A percentile compares a stretch with the other conserved stretches of the same genome.
These are phyloP conservation scores for Diaporthe caulivora DNA, from an alignment of 2,329 filamentous ascomycete species.

Conservation along the genomic window DNA sequence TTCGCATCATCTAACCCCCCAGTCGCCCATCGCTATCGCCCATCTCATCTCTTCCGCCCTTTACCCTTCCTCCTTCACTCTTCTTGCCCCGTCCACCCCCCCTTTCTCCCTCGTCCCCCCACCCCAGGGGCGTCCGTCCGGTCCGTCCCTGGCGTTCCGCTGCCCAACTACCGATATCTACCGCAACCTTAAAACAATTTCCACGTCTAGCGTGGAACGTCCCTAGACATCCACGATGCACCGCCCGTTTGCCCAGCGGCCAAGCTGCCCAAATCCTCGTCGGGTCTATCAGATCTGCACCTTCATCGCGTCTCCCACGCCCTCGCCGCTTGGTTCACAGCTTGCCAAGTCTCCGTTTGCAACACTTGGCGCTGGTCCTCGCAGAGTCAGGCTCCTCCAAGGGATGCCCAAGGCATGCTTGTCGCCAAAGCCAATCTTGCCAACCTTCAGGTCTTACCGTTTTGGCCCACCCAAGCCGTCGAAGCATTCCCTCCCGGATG, in stretches of 20 bases:
- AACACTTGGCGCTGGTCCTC: constrained; percentile 40
- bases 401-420: constrained; percentile 24
- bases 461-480: constrained; percentile 32
- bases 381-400: constrained; percentile 34
- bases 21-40: background rate
- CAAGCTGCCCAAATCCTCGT: constrained; percentile 34
- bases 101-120: constrained; percentile 16
- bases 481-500: constrained; percentile 12
- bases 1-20: constrained; percentile 3
- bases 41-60: constrained; percentile 17
- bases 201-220: constrained; percentile 24
- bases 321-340: constrained; percentile 24
- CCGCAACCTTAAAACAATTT: constrained; percentile 27
- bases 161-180: constrained; percentile 21
- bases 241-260: constrained; percentile 42
- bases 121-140: constrained; percentile 15
- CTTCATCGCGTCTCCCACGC: constrained; percentile 18
- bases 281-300: constrained; percentile 39
- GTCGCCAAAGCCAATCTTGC: constrained; percentile 24
- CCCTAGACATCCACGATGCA: constrained; percentile 42
- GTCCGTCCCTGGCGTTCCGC: constrained; percentile 24
- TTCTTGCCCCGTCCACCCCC: background rate
- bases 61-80: background rate
- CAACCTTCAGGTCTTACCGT: constrained; percentile 27
- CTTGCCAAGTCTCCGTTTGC: constrained; percentile 43